Evolutionary conservation across 768 basidiomycete genomes (phyloP).

Genomic region (Phaffia australis): DNA sequence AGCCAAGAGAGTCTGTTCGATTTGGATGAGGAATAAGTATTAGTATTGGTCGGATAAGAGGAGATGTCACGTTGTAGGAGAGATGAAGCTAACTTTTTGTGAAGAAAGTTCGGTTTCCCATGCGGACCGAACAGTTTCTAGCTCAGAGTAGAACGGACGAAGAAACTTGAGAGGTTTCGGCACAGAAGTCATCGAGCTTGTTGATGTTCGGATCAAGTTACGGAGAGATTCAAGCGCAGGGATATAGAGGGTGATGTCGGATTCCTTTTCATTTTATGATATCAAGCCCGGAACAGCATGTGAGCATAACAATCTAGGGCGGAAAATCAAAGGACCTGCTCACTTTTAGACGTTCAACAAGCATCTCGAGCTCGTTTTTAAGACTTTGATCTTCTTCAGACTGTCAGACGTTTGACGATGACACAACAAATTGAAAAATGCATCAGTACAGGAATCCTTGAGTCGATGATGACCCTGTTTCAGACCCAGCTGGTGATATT

Average conservation of each 20-base stretch:
- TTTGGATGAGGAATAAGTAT: constrained; percentile 89
- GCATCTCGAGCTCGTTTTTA: constrained; percentile 90
- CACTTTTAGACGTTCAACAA: constrained; percentile 85
- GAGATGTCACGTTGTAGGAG: neutral
- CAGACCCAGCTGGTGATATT: neutral
- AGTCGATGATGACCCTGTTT: neutral
- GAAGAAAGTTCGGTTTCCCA: constrained; percentile 56
- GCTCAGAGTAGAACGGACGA: constrained; percentile 77
- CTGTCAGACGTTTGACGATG: constrained; percentile 40
- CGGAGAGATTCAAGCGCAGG: constrained; percentile 88
- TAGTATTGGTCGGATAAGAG: constrained; percentile 50
- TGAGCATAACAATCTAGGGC: neutral
- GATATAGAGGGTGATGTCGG: constrained; percentile 68
- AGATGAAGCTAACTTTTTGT: constrained; percentile 33
- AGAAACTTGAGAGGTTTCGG: constrained; percentile 98
- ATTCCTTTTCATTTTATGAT: constrained; percentile 51
- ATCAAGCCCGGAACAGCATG: neutral
- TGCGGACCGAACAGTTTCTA: constrained; percentile 69
- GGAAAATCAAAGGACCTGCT: constrained; percentile 26
- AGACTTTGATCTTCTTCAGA: constrained; percentile 92
- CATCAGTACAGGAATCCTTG: neutral
- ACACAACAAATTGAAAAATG: neutral
- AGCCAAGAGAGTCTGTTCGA: constrained; percentile 70
- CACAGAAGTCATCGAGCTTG: constrained; percentile 97
- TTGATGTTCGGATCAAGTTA: constrained; percentile 87